phyloP scores from a whole-genome alignment of 345 rosid species.

The Pistacia atlantica region DNA sequence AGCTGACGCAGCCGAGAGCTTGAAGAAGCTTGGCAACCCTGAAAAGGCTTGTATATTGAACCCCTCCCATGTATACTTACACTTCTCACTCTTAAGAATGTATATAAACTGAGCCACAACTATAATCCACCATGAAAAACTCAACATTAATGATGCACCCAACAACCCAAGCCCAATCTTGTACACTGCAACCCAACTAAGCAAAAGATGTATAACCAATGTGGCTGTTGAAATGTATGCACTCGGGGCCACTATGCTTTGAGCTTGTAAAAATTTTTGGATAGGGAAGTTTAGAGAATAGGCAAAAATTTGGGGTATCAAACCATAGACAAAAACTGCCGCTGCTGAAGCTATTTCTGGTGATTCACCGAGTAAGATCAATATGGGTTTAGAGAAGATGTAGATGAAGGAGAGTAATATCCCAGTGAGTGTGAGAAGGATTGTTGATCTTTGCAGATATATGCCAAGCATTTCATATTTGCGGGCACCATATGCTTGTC shows the following conservation, averaged over 20 bases:
- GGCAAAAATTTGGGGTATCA: slow-evolving; percentile 66
- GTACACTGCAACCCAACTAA: slow-evolving; percentile 50
- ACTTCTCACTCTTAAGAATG: slow-evolving; percentile 43
- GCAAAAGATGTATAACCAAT: slow-evolving; percentile 36
- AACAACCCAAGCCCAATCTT: slow-evolving; percentile 44
- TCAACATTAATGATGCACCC: slow-evolving; percentile 56
- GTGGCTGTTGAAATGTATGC: slow-evolving; percentile 55
- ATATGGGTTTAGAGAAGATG: slow-evolving; percentile 45
- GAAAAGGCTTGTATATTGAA: slow-evolving; percentile 49
- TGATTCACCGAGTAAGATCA: slow-evolving; percentile 56
- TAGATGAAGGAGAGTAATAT: slow-evolving; percentile 43
- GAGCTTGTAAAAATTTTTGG: slow-evolving; percentile 59
- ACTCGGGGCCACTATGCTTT: slow-evolving; percentile 60
- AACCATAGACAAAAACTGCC: slow-evolving; percentile 52
- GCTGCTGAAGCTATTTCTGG: slow-evolving; percentile 56
- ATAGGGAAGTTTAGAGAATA: slow-evolving; percentile 65
- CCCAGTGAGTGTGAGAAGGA: slow-evolving; percentile 56
- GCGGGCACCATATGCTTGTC: slow-evolving; percentile 67
- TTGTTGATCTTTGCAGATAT: slow-evolving; percentile 60
- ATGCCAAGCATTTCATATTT: slow-evolving; percentile 57
- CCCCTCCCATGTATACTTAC: slow-evolving; percentile 51
- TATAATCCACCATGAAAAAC: slow-evolving; percentile 60
- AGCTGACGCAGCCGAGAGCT: slow-evolving; percentile 64
- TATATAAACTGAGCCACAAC: slow-evolving; percentile 58
- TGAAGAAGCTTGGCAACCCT: slow-evolving; percentile 44